Evolutionary conservation across 2,329 filamentous ascomycete genomes (phyloP).

Genomic region (Fusarium keratoplasticum): DNA sequence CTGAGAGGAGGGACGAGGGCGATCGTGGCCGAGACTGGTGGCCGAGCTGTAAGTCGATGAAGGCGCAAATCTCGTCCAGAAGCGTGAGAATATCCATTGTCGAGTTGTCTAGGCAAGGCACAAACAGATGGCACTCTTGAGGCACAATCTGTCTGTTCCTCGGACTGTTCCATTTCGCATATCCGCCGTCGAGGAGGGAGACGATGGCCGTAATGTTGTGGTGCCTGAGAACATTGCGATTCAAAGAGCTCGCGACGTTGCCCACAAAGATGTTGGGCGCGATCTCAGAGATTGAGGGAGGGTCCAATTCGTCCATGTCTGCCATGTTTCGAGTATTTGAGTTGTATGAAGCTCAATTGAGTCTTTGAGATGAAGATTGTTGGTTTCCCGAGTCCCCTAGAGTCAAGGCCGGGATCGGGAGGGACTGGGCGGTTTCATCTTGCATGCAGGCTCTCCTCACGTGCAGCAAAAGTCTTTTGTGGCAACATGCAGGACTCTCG

Average conservation of each 20-base stretch:
- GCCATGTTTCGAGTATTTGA: background rate
- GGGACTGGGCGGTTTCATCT: constrained; percentile 15
- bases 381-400: background rate
- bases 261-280: constrained; percentile 41
- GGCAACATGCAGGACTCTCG: constrained; percentile 17
- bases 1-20: background rate
- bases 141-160: constrained; percentile 39
- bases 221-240: constrained; percentile 31
- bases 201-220: constrained; percentile 42
- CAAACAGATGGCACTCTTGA: constrained; percentile 36
- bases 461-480: constrained; percentile 17
- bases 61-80: constrained; percentile 41
- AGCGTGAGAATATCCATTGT: constrained; percentile 41
- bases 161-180: constrained; percentile 31
- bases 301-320: constrained; percentile 28
- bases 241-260: constrained; percentile 39
- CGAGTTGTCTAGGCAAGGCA: constrained; percentile 39
- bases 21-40: background rate
- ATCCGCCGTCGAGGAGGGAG: constrained; percentile 35
- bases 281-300: constrained; percentile 36
- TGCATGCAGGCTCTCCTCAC: constrained; percentile 25
- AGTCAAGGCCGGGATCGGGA: constrained; percentile 2
- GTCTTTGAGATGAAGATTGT: background rate
- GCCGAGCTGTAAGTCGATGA: constrained; percentile 38
- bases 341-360: constrained; percentile 4